phyloP scores from a whole-genome alignment of 768 basidiomycete genomes.

The Myochromella boudieri region DNA sequence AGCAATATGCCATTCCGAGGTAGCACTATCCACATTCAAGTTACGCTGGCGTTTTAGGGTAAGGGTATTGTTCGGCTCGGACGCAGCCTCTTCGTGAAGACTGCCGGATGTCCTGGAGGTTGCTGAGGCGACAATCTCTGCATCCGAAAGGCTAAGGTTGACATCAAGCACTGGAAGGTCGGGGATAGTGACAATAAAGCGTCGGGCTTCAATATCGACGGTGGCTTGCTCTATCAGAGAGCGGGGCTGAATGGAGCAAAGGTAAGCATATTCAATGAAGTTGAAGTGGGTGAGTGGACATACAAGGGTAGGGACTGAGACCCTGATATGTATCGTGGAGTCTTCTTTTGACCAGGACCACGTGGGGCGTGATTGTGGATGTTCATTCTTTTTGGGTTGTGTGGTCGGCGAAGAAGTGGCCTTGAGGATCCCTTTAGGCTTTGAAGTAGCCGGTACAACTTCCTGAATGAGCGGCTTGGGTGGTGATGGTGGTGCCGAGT shows the following conservation, averaged over 20 bases:
- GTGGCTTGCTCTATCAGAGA: constrained; percentile 43
- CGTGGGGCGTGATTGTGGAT: constrained; percentile 27
- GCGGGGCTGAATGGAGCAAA: constrained; percentile 42
- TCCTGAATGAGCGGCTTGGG: constrained; percentile 52
- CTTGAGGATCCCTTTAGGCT: constrained; percentile 46
- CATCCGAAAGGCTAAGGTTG: constrained; percentile 54
- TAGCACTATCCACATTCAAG: constrained; percentile 61
- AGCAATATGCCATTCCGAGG: constrained; percentile 67
- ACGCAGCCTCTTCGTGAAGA: constrained; percentile 18
- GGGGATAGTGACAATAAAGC: constrained; percentile 54
- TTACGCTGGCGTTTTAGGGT: constrained; percentile 56
- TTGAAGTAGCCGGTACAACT: constrained; percentile 18
- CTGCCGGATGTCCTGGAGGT: constrained; percentile 13
- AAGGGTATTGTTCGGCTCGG: constrained; percentile 34
- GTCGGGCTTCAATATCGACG: constrained; percentile 66
- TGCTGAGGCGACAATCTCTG: constrained; percentile 41
- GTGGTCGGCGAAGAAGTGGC: constrained; percentile 9
- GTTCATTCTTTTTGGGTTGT: constrained; percentile 4
- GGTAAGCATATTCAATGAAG: not conserved
- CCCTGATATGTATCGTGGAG: constrained; percentile 44
- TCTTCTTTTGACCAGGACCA: constrained; percentile 57
- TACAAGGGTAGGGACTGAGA: constrained; percentile 60
- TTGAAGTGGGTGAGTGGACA: constrained; percentile 22
- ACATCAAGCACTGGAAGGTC: constrained; percentile 52
- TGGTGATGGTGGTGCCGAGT: not conserved